phyloP scores from a whole-genome alignment of 2,329 filamentous ascomycete species.

The Alternaria sp. region DNA sequence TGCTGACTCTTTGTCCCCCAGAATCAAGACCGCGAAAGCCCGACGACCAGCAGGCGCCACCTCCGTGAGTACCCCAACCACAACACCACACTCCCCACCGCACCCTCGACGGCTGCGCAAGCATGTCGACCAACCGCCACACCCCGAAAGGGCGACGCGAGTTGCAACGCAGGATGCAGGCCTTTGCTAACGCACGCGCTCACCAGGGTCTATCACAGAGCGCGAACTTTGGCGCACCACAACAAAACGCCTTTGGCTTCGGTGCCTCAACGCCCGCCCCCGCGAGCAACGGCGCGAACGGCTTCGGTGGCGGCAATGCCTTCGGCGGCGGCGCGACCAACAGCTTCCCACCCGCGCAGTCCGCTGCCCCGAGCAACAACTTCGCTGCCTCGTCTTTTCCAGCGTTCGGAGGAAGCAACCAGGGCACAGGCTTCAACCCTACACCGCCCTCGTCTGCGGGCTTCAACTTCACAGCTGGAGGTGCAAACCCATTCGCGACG shows the following conservation, averaged over 20 bases:
- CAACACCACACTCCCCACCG: conserved; percentile 5
- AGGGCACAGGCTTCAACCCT: conserved; percentile 31
- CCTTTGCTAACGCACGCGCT: conserved; percentile 25
- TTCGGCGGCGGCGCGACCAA: conserved; percentile 31
- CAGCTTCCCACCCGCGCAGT: conserved; percentile 42
- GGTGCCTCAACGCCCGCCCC: conserved; percentile 28
- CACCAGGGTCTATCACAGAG: conserved; percentile 30
- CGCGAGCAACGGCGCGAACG: conserved; percentile 14
- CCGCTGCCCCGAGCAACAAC: conserved; percentile 28
- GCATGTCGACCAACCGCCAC: conserved; percentile 12
- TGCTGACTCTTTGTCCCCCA: conserved; percentile 28
- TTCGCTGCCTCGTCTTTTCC: conserved; percentile 43
- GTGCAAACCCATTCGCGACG: conserved; percentile 31
- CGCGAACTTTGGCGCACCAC: conserved; percentile 27
- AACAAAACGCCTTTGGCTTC: conserved; percentile 29
- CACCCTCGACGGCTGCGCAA: conserved; percentile 3
- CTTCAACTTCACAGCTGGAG: conserved; percentile 38
- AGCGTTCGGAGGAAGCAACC: conserved; percentile 33
- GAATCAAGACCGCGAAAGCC: conserved; percentile 36
- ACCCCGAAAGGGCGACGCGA: conserved; percentile 12
- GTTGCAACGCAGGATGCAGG: conserved; percentile 12
- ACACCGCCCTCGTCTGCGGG: conserved; percentile 27
- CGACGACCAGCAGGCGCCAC: conserved; percentile 31
- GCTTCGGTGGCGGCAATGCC: conserved; percentile 15
- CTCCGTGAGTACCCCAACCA: conserved; percentile 33